A percentile compares a stretch with the other conserved stretches of the same genome.
phyloP scores from a whole-genome alignment of 164 flowering plant species.

The Dillenia turbinata region DNA sequence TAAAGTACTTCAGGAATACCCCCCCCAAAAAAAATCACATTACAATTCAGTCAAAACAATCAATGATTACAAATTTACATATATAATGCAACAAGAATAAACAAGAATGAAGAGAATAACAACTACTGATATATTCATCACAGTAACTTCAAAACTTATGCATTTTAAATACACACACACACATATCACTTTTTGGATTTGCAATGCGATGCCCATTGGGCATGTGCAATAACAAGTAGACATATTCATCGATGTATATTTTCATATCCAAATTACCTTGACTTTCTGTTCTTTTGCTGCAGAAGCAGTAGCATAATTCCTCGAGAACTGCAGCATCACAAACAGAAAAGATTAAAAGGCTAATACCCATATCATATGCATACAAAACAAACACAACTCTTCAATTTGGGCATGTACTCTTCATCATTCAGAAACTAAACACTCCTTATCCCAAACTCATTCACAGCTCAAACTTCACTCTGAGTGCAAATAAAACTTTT shows the following conservation, averaged over 20 bases:
- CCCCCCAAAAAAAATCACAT: background rate
- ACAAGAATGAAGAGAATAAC: background rate
- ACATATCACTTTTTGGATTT: background rate
- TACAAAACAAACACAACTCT: background rate
- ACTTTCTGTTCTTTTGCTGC: conserved; percentile 30
- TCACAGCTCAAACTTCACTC: background rate
- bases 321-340: conserved; percentile 28
- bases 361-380: background rate
- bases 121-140: background rate
- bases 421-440: no score
- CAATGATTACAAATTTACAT: background rate
- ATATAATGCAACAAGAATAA: background rate
- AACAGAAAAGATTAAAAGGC: background rate
- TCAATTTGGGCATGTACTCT: no score
- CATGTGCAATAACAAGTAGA: background rate
- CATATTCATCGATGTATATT: background rate
- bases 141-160: background rate
- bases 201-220: background rate
- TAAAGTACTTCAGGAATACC: background rate
- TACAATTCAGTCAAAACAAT: background rate
- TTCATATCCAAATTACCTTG: conserved; percentile 25
- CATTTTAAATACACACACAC: background rate
- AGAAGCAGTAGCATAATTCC: conserved; percentile 32
- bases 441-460: background rate
- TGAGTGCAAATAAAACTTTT: background rate